Base-by-base conservation (phyloP, 164 flowering plant genomes). In the Buxus sempervirens region DNA sequence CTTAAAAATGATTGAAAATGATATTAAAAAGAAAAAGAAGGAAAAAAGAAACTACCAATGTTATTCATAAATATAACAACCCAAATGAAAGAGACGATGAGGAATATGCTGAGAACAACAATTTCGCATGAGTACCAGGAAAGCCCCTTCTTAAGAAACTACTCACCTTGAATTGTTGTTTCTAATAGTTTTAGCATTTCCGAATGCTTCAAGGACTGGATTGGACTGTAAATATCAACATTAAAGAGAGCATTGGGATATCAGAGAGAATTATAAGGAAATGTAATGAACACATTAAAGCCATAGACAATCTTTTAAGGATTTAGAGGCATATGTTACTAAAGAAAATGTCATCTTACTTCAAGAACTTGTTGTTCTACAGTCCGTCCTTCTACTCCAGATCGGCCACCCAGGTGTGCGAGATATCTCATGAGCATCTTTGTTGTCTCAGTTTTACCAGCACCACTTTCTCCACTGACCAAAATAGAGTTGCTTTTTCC, bases 401-500 rank as follows among this genome's bases (percentile, higher is more conserved):
- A 81, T 56, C 97, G 87, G 56, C 99, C 99, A 59, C 99, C 99
- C 74, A 95, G 79, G 72, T 84, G 78, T 56, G 99, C 99, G 81
- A 95, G 98, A 76, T 95, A 95, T 62, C 95, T 82, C 99, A 95
- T 95, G 56, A 95, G 93, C 99, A 90, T 90, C 82, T 95, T 95
- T 68, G 99, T 95, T 19, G 99, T 95, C 82, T 95, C 99, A 49
- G 99, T 95, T 79, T 95, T 95, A 75, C 98, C 99, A 73, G 98
- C 99, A 74, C 99, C 99, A 87, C 99, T 95, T 78, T 95, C 99
- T 77, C 99, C 99, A 84, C 99, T 95, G 48, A 95, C 99, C 54
- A 95, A 82, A 80, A 95, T 93, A 45, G 99, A 93, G 76, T 95
- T 93, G 84, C 98, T 92, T 78, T 91, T 93, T 54, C 98, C 97